Evolutionary conservation across 78 protist genomes (phyloP), one percentile per base, ranked within the genome.

Genomic region (Cavenderia fasciculata): DNA sequence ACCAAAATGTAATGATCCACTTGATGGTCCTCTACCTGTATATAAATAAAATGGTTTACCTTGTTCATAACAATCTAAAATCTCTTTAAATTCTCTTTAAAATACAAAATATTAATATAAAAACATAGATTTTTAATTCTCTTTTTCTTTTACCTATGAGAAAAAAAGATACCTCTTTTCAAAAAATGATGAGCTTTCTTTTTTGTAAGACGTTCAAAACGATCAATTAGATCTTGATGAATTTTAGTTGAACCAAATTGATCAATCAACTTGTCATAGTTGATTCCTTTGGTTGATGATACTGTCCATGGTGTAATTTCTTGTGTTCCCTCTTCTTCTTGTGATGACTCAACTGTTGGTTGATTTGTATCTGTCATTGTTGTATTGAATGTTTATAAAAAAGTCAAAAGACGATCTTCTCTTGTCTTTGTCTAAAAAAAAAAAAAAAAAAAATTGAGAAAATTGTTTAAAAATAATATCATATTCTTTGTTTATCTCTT

Each of bases 1-100:
- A 18, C 99, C 99, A 72, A 99, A 49, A 72, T 99, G 99, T 91
- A 99, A 87, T 40, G 97, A 19, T 21, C 94, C 99, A n/a, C 96
- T 73, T 16, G 95, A 75, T 7, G 99, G 99, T 12, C 99, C 99
- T 19, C 99, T 96, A 11, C 99, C 99, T 5, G 99, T 99, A 95
- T 99, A 99, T 44, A 99, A 92, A 92, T 96, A 99, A 73, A 99
- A 96, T 16, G 98, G 98, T 63, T 87, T 65, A 11, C 96, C 97
- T n/a, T 66, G 1, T 87, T 97, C 99, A 43, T 92, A 92, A 52
- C 36, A 36, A 62, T 95, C 97, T 38, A 97, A 94, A 25, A 95
- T 7, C n/a, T 51, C 68, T 43, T 86, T 51, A 36, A 97, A 78
- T 21, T 97, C 99, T 40, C 98, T 95, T 62, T 44, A 36, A 0